Percentiles rank a stretch among this genome's conserved stretches.
Conservation (phyloP, 2,329 filamentous ascomycete species). For the Ceratocystis cubensis region DNA sequence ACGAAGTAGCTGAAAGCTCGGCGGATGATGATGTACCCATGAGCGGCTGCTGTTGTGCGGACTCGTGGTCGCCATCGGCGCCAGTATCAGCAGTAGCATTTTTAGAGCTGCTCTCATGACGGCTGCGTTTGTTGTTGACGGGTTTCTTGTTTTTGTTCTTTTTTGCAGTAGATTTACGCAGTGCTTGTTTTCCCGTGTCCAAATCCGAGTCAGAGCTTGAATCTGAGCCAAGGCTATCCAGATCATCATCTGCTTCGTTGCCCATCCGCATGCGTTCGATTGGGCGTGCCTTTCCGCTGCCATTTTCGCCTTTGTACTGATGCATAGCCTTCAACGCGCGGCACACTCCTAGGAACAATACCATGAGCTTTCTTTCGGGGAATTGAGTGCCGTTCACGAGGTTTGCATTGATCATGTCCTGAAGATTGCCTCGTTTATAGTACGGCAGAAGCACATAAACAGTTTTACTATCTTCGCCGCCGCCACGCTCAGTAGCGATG, state of each 20-base stretch:
- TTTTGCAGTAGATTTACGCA: conserved; percentile 19
- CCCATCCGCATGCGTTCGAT: conserved; percentile 44
- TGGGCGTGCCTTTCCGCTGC: conserved; percentile 21
- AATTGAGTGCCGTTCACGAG: conserved; percentile 88
- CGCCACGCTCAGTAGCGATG: conserved; percentile 60
- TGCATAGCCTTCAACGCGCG: conserved; percentile 83
- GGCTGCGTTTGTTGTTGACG: not conserved
- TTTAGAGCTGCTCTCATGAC: not conserved
- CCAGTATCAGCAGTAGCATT: conserved; percentile 25
- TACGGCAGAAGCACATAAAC: conserved; percentile 95
- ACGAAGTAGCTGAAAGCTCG: conserved; percentile 59
- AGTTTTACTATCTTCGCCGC: conserved; percentile 59
- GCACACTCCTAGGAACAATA: conserved; percentile 83
- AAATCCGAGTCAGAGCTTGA: conserved; percentile 22
- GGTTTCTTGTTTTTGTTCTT: conserved; percentile 1
- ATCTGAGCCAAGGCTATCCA: conserved; percentile 28
- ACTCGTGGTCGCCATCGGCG: conserved; percentile 55
- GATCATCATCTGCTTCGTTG: conserved; percentile 31
- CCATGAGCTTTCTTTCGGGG: conserved; percentile 77
- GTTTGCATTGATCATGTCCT: conserved; percentile 98
- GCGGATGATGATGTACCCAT: conserved; percentile 68
- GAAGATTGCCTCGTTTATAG: conserved; percentile 86
- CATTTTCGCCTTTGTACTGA: conserved; percentile 53
- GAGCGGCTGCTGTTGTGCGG: conserved; percentile 66
- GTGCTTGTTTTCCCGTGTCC: conserved; percentile 30